phyloP scores from a whole-genome alignment of 495 filamentous ascomycete species.

The Podospora pseudocomata region DNA sequence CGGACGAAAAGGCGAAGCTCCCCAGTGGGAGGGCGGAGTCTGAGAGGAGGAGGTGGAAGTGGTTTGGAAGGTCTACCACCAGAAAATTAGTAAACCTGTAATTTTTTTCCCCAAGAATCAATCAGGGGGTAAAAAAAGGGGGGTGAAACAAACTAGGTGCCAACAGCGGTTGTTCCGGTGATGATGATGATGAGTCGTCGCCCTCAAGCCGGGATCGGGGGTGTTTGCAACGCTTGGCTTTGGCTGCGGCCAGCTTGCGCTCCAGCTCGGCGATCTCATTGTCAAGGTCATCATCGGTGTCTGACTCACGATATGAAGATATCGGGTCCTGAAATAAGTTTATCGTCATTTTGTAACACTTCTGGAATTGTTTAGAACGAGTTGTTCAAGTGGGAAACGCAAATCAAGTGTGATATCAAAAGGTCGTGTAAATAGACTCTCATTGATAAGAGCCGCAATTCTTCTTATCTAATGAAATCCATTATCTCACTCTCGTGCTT shows the following conservation, averaged over 20 bases:
- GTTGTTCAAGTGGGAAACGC: no score
- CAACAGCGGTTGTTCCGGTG: neutral
- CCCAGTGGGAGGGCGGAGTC: conserved; percentile 95
- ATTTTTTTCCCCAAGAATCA: neutral
- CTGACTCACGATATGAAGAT: neutral
- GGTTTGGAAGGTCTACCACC: conserved; percentile 30
- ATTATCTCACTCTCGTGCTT: neutral
- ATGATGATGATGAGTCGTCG: neutral
- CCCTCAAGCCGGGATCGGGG: neutral
- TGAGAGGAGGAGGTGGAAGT: conserved; percentile 85
- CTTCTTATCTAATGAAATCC: neutral
- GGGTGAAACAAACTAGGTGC: neutral
- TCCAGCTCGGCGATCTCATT: conserved; percentile 39
- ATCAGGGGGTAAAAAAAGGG: neutral
- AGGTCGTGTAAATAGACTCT: neutral
- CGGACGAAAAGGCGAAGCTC: conserved; percentile 93
- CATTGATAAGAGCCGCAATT: neutral
- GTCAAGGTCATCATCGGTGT: conserved; percentile 15
- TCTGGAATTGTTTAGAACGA: neutral
- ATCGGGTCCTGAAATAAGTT: neutral
- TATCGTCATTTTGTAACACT: neutral
- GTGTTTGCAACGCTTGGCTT: conserved; percentile 18
- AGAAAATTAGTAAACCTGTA: neutral
- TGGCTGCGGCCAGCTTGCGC: conserved; percentile 36
- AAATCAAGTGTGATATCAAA: neutral